These are phyloP conservation scores for Echria macrotheca DNA, from an alignment of 495 filamentous ascomycete species.

Conservation along the genomic window DNA sequence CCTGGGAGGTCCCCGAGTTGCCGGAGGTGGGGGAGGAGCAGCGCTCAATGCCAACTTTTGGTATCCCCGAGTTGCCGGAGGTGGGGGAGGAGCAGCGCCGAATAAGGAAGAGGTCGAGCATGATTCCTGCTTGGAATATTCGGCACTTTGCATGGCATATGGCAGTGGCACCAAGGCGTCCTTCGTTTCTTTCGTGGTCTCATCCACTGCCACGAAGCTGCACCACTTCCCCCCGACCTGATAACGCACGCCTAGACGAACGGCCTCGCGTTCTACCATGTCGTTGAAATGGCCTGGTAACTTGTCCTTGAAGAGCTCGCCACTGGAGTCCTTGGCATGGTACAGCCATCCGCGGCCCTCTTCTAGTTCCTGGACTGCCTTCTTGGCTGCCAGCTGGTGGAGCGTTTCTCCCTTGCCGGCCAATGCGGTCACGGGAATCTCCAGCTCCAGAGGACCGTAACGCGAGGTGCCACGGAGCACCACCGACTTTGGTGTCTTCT, in stretches of 20 bases:
- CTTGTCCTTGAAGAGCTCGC: conserved; percentile 42
- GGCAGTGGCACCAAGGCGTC: neutral
- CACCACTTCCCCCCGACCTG: conserved; percentile 64
- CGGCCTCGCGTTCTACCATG: conserved; percentile 57
- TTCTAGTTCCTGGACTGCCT: conserved; percentile 62
- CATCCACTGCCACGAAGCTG: conserved; percentile 63
- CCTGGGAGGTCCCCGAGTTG: too few species aligned
- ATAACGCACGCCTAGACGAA: conserved; percentile 56
- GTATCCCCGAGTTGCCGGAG: too few species aligned
- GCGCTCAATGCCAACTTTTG: too few species aligned
- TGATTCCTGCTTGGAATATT: too few species aligned
- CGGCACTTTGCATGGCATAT: too few species aligned
- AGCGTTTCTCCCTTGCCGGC: conserved; percentile 49
- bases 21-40: too few species aligned
- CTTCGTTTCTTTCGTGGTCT: conserved; percentile 18
- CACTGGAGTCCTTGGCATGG: conserved; percentile 38
- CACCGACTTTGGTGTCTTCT: conserved; percentile 48
- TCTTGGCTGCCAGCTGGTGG: conserved; percentile 64
- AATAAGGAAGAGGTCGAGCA: too few species aligned
- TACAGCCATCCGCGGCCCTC: conserved; percentile 62
- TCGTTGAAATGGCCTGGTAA: conserved; percentile 45
- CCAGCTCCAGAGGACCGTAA: conserved; percentile 52
- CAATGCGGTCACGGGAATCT: conserved; percentile 54
- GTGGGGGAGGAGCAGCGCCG: too few species aligned
- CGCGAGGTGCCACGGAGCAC: conserved; percentile 49